A percentile compares a stretch with the other conserved stretches of the same genome.
These are phyloP conservation scores for Psilocybe azurescens DNA, from an alignment of 768 basidiomycete genomes.

Conservation along the genomic window DNA sequence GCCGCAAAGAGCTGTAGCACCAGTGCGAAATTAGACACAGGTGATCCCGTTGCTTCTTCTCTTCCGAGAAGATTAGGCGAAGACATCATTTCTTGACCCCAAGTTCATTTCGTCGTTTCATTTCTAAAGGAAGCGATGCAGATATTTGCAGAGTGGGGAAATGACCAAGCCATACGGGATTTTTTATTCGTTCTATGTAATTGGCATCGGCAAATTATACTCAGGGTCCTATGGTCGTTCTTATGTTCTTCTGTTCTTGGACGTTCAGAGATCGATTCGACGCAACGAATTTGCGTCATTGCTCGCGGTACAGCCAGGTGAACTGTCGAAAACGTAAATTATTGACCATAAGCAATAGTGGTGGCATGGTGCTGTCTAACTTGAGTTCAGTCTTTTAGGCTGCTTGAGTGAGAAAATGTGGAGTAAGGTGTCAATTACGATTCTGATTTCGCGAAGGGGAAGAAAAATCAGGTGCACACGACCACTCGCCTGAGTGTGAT, in stretches of 20 bases:
- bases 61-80: background rate
- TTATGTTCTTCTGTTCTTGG: too few relatives aligned
- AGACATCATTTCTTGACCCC: background rate
- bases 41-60: background rate
- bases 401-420: background rate
- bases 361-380: too few relatives aligned
- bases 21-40: background rate
- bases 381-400: background rate
- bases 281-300: background rate
- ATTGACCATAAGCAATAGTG: too few relatives aligned
- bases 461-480: background rate
- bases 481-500: background rate
- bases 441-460: background rate
- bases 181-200: background rate
- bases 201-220: background rate
- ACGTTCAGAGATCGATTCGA: too few relatives aligned
- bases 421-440: background rate
- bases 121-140: too few relatives aligned
- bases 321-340: too few relatives aligned
- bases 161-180: background rate
- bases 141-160: background rate
- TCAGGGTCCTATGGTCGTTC: background rate
- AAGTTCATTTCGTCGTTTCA: background rate
- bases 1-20: background rate
- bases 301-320: background rate